phyloP scores from a whole-genome alignment of 805 yeast species.

The Brettanomyces anomalus region DNA sequence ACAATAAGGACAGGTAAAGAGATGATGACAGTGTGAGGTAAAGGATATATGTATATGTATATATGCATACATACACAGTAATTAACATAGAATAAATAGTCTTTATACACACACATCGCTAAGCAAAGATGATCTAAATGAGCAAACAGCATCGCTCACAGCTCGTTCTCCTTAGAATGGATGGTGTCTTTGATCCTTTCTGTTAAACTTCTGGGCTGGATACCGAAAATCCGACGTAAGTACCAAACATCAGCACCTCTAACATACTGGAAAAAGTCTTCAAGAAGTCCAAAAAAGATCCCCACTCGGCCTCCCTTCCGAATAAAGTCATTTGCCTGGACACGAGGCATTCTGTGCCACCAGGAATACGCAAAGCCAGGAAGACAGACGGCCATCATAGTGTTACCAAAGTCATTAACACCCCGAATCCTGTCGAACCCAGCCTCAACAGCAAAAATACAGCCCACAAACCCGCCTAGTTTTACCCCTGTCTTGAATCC shows the following conservation, averaged over 20 bases:
- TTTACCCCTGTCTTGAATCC: constrained; percentile 38
- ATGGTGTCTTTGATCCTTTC: constrained; percentile 12
- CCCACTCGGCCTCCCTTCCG: constrained; percentile 54
- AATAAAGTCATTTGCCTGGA: constrained; percentile 34
- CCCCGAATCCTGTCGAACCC: constrained; percentile 45
- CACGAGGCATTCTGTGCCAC: constrained; percentile 31
- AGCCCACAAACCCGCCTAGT: constrained; percentile 35
- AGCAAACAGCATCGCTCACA: neutral
- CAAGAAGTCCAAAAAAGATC: constrained; percentile 48
- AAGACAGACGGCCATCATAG: constrained; percentile 46
- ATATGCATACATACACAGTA: no score
- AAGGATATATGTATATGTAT: no score
- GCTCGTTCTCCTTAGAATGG: neutral
- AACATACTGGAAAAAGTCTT: constrained; percentile 50
- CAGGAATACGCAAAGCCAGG: constrained; percentile 46
- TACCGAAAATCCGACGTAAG: constrained; percentile 25
- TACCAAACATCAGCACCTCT: constrained; percentile 68
- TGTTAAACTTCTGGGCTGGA: constrained; percentile 17
- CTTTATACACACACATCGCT: no score
- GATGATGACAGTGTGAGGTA: no score
- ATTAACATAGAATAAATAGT: no score
- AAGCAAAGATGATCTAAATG: neutral
- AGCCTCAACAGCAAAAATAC: constrained; percentile 56
- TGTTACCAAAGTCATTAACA: constrained; percentile 47
- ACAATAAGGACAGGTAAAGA: no score